Conservation (phyloP, 1,139 yeast genomes). For the Yamadazyma diospyri region DNA sequence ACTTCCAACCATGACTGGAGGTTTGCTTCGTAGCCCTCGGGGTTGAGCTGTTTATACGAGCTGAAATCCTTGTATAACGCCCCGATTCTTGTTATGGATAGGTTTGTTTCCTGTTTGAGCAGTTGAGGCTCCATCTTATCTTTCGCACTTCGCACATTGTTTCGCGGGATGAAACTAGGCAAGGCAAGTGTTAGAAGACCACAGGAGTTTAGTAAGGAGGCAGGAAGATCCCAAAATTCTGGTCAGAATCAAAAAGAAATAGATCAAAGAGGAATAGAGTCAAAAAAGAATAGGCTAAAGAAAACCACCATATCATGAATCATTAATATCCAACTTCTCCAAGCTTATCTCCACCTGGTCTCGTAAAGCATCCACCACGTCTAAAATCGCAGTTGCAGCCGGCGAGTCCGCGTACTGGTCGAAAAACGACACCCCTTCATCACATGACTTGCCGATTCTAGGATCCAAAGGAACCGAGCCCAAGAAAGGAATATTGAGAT, state of each 20-base stretch:
- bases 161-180: constrained; percentile 1
- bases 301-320: no score
- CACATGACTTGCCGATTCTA: constrained; percentile 86
- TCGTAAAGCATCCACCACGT: constrained; percentile 68
- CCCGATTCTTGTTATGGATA: constrained; percentile 40
- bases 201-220: no score
- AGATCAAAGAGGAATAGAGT: no score
- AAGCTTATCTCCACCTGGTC: constrained; percentile 37
- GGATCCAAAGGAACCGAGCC: constrained; percentile 97
- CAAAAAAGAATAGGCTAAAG: no score
- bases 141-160: no score
- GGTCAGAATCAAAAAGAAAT: no score
- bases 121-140: constrained; percentile 3
- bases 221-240: no score
- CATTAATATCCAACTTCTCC: constrained; percentile 16
- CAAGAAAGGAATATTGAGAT: constrained; percentile 68
- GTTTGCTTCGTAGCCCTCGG: constrained; percentile 71
- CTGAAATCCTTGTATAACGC: constrained; percentile 64
- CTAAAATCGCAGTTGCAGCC: constrained; percentile 80
- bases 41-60: constrained; percentile 48
- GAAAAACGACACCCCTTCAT: constrained; percentile 80
- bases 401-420: constrained; percentile 90
- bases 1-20: constrained; percentile 55
- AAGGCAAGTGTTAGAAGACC: neutral
- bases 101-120: constrained; percentile 2